Evolutionary conservation across 2,329 filamentous ascomycete species (phyloP).

Genomic region (Orbilia javanica): DNA sequence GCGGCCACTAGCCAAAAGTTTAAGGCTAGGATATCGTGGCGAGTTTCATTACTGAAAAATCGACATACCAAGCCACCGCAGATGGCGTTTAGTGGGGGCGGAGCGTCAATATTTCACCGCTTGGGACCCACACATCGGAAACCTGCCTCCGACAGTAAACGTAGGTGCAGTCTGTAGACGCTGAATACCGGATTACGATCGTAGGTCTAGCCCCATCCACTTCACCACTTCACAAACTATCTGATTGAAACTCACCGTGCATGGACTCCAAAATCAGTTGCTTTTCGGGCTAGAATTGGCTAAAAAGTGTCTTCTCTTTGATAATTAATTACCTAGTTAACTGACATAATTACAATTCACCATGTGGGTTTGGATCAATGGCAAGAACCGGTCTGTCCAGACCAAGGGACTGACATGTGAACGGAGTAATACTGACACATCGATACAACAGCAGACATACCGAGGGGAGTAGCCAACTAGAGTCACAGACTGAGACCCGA

Average conservation of each 20-base stretch:
- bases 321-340: too few relatives aligned
- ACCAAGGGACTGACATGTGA: too few relatives aligned
- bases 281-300: too few relatives aligned
- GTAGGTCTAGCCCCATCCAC: background rate
- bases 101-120: background rate
- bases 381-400: too few relatives aligned
- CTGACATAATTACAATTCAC: too few relatives aligned
- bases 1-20: background rate
- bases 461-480: background rate
- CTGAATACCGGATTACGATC: background rate
- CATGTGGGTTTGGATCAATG: too few relatives aligned
- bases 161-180: background rate
- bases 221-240: background rate
- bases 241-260: background rate
- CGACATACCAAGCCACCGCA: slow-evolving; percentile 6
- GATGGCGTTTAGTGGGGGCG: background rate
- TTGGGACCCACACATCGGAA: background rate
- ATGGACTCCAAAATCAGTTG: too few relatives aligned
- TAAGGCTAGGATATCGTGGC: background rate
- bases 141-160: background rate
- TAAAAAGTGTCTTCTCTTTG: too few relatives aligned
- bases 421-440: background rate
- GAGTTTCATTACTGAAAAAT: background rate
- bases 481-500: background rate
- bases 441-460: background rate